phyloP scores from a whole-genome alignment of 495 filamentous ascomycete genomes.

The Lepraria neglecta region DNA sequence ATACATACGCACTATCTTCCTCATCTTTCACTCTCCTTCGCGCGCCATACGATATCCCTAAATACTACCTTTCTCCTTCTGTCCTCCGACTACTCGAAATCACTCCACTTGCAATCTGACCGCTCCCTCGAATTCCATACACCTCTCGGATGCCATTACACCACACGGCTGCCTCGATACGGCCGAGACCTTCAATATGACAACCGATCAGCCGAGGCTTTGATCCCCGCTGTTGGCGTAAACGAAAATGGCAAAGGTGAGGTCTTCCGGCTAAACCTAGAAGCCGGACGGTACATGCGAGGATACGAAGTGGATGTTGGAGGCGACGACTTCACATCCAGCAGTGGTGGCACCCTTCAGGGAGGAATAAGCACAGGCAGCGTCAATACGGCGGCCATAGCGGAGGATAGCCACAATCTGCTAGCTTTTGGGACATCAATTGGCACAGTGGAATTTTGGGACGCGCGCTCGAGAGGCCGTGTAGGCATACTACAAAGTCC shows the following conservation, averaged over 20 bases:
- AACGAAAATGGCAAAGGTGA: slow-evolving; percentile 79
- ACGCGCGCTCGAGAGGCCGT: slow-evolving; percentile 71
- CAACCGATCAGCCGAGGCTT: slow-evolving; percentile 73
- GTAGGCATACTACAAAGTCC: slow-evolving; percentile 64
- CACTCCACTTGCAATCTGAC: slow-evolving; percentile 86
- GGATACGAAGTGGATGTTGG: slow-evolving; percentile 77
- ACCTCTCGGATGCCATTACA: slow-evolving; percentile 78
- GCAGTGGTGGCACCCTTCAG: slow-evolving; percentile 63
- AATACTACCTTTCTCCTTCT: slow-evolving; percentile 90
- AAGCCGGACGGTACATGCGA: slow-evolving; percentile 84
- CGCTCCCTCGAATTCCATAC: slow-evolving; percentile 93
- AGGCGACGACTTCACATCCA: slow-evolving; percentile 62
- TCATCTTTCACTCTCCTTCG: slow-evolving; percentile 84
- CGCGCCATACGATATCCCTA: slow-evolving; percentile 86
- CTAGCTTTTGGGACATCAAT: slow-evolving; percentile 91
- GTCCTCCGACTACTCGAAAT: slow-evolving; percentile 93
- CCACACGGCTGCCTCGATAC: slow-evolving; percentile 81
- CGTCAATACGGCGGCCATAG: slow-evolving; percentile 85
- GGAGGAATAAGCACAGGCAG: slow-evolving; percentile 73
- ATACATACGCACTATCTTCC: slow-evolving; percentile 93
- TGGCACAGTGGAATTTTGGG: slow-evolving; percentile 97
- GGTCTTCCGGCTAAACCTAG: slow-evolving; percentile 87
- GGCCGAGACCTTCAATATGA: slow-evolving; percentile 86
- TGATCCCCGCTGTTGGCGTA: slow-evolving; percentile 82
- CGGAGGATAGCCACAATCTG: slow-evolving; percentile 84